Conservation (phyloP, 1,139 yeast species). For the Magnusiomyces clavatus region DNA sequence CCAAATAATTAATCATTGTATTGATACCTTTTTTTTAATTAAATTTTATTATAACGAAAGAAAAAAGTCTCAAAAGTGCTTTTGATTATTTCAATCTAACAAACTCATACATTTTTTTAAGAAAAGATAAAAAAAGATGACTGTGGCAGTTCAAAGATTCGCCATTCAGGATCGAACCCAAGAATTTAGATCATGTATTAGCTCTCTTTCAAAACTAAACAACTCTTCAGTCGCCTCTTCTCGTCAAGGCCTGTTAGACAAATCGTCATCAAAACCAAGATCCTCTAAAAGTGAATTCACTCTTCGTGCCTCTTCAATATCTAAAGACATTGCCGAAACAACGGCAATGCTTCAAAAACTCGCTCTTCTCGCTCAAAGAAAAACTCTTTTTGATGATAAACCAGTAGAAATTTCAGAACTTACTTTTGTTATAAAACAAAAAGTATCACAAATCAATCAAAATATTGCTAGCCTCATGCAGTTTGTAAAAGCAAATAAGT, state of each 20-base stretch:
- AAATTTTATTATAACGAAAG: too few relatives aligned
- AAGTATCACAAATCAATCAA: conserved; percentile 78
- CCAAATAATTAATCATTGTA: too few relatives aligned
- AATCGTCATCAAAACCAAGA: conserved; percentile 18
- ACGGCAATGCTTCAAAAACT: conserved; percentile 75
- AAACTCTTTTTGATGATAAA: conserved; percentile 90
- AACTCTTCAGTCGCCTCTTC: conserved; percentile 30
- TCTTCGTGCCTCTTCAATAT: conserved; percentile 71
- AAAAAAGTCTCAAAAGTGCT: too few relatives aligned
- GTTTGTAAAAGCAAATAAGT: conserved; percentile 37
- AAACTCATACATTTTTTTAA: too few relatives aligned
- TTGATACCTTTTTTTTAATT: too few relatives aligned
- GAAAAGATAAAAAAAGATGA: too few relatives aligned
- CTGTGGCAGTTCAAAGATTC: conserved; percentile 9
- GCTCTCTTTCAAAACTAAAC: conserved; percentile 54
- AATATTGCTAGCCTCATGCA: conserved; percentile 59
- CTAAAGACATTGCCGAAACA: conserved; percentile 84
- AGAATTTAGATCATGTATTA: conserved; percentile 81
- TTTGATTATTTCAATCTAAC: too few relatives aligned
- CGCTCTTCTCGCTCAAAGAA: conserved; percentile 76
- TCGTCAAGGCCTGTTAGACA: conserved; percentile 19
- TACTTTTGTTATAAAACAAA: conserved; percentile 88
- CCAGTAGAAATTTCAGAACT: conserved; percentile 91
- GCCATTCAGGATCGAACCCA: conserved; percentile 69
- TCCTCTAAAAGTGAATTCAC: conserved; percentile 59